Evolutionary conservation across 1,139 yeast species (phyloP), one percentile per base, ranked within the genome.

Genomic region (Suhomyces chickasaworum): DNA sequence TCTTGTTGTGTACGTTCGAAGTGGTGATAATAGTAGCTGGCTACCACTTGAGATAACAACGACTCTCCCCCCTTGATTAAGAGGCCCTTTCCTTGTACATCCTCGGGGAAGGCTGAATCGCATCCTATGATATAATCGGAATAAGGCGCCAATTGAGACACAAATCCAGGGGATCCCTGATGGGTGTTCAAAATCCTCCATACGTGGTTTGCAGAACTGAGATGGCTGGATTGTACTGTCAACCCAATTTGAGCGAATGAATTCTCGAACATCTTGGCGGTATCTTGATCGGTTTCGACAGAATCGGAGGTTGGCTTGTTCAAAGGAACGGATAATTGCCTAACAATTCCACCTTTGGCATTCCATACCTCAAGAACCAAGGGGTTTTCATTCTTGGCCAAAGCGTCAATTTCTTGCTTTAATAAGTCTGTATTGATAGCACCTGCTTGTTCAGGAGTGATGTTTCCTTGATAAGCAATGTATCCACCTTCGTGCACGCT

Each of bases 71-170:
- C 97, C 6, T 84, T 80, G 8, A 88, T 83, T 49, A 91, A 73
- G 35, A 89, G 69, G 0, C 79, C 78, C 50, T 68, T 69, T 1
- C 96, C 96, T 46, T 84, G 83, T 1, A 57, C 53, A 52, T 73
- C 78, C 17, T 64, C 65, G 4, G 71, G 67, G 41, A 60, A 73
- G 0, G 76, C 75, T 0, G 78, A 71, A 54, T 90, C 95, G 46
- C 95, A 89, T 4, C 96, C 97, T 42, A 93, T 83, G 47, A 93
- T 86, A 61, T 88, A 93, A 63, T 93, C 99, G 1, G 93, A 83
- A 57, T 85, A 85, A 0, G 97, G 91, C 34, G 89, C 75, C 36
- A 93, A 76, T 22, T 95, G 96, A 0, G 96, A 90, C 42, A 69
- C 70, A 55, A 86, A 88, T 0, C 97, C 97, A 0, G 98, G 97